These are phyloP conservation scores for Anthracocystis setariae DNA, from an alignment of 1,284 basidiomycete species.

Conservation along the genomic window DNA sequence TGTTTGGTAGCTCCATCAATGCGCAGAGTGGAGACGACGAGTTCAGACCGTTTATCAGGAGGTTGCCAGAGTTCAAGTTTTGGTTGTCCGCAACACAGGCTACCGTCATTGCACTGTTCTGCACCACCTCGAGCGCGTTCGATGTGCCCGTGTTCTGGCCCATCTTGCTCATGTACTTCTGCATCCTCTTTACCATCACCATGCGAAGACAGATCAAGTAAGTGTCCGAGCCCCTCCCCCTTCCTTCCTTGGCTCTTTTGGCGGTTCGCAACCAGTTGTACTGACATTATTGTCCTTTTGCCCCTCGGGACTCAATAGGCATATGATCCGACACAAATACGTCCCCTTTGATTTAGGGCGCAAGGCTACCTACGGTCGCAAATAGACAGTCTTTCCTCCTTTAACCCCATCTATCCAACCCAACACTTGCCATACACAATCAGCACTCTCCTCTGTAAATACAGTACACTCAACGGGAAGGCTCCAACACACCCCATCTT, in stretches of 20 bases:
- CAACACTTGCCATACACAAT: background rate
- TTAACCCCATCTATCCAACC: too few species aligned
- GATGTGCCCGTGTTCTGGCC: constrained; percentile 99
- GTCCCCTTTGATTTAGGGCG: constrained; percentile 89
- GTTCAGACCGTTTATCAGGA: constrained; percentile 83
- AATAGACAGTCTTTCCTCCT: constrained; percentile 22
- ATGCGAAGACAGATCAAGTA: constrained; percentile 69
- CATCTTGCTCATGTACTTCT: constrained; percentile 84
- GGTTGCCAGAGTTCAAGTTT: constrained; percentile 91
- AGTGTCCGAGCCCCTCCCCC: constrained; percentile 17
- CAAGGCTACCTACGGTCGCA: constrained; percentile 71
- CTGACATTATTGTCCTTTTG: constrained; percentile 1
- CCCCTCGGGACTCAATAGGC: constrained; percentile 73
- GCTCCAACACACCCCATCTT: background rate
- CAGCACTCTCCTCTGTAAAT: constrained; percentile 1
- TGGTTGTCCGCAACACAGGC: constrained; percentile 94
- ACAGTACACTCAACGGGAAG: constrained; percentile 1
- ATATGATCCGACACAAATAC: constrained; percentile 96
- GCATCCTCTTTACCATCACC: constrained; percentile 69
- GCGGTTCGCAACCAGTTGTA: background rate
- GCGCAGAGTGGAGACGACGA: constrained; percentile 56
- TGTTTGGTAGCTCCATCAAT: constrained; percentile 70
- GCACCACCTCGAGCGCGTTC: constrained; percentile 71
- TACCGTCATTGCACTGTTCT: constrained; percentile 78
- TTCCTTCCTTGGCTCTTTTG: background rate